Conservation (phyloP, 371 early-diverging fungal genomes). For the Thermomucor indicae-seudaticae region DNA sequence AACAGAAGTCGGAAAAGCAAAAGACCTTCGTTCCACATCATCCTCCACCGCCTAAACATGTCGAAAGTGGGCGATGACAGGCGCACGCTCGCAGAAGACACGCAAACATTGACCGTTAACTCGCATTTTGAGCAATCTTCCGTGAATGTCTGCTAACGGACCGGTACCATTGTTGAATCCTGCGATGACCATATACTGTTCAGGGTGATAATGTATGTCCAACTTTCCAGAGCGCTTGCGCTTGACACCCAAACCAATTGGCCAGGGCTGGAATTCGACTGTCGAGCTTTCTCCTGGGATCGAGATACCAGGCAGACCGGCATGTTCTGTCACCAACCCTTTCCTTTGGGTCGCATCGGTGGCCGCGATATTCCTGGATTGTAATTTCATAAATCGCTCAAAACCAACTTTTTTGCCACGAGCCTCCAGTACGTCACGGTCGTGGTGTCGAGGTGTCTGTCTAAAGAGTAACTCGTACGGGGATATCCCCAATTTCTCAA, state of each 20-base stretch:
- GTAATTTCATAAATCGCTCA: background rate
- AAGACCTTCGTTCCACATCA: too few relatives aligned
- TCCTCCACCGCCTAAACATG: too few relatives aligned
- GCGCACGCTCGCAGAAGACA: background rate
- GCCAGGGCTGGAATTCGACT: background rate
- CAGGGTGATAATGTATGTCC: background rate
- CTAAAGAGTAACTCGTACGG: constrained; percentile 5
- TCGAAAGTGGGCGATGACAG: too few relatives aligned
- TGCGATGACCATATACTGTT: background rate
- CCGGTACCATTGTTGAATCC: background rate
- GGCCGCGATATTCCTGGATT: background rate
- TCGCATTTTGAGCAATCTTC: background rate
- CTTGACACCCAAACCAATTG: background rate
- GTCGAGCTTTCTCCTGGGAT: too few relatives aligned
- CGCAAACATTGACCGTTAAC: background rate
- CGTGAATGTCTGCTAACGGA: background rate
- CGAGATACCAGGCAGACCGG: too few relatives aligned
- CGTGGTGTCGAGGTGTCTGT: background rate
- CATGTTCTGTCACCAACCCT: too few relatives aligned
- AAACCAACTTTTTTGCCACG: background rate
- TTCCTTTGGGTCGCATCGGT: too few relatives aligned
- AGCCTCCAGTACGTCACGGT: background rate
- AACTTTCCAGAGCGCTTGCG: background rate
- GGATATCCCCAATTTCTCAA: background rate
- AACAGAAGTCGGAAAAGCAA: too few relatives aligned